These are phyloP conservation scores for Botrytis sinoallii DNA, from an alignment of 2,329 filamentous ascomycete genomes.

Conservation along the genomic window DNA sequence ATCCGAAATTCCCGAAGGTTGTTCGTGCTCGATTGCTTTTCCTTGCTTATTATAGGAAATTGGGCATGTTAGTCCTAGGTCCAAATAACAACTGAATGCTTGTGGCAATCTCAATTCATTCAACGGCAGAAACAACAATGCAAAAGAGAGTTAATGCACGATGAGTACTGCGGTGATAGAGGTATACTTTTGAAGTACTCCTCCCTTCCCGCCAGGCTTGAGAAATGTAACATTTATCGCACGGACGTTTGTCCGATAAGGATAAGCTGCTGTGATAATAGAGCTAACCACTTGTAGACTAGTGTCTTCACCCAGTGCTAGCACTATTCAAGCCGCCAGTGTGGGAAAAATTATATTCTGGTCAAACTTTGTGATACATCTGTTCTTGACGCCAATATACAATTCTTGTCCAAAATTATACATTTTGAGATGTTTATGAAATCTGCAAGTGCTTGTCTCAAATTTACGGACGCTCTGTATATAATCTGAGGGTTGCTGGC, in stretches of 20 bases:
- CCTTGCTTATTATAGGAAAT: neutral
- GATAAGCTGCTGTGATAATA: neutral
- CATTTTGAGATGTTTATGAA: conserved; percentile 21
- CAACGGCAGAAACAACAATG: neutral
- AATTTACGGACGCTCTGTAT: conserved; percentile 21
- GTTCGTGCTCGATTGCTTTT: neutral
- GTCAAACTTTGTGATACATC: neutral
- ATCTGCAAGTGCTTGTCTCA: neutral
- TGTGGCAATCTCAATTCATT: neutral
- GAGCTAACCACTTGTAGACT: neutral
- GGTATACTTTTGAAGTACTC: neutral
- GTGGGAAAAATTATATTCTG: neutral
- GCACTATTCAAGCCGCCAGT: neutral
- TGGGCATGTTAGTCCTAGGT: neutral
- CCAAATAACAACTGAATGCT: neutral
- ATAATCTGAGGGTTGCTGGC: conserved; percentile 29
- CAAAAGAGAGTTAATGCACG: neutral
- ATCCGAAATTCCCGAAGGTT: conserved; percentile 14
- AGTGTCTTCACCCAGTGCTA: neutral
- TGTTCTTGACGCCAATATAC: conserved; percentile 5
- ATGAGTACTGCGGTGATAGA: neutral
- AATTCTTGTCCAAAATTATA: neutral
- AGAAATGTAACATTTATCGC: neutral
- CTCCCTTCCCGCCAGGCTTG: neutral
- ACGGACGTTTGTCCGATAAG: neutral